A percentile compares a stretch with the other conserved stretches of the same genome.
phyloP scores from a whole-genome alignment of 495 filamentous ascomycete species.

The Tuber calosporum region DNA sequence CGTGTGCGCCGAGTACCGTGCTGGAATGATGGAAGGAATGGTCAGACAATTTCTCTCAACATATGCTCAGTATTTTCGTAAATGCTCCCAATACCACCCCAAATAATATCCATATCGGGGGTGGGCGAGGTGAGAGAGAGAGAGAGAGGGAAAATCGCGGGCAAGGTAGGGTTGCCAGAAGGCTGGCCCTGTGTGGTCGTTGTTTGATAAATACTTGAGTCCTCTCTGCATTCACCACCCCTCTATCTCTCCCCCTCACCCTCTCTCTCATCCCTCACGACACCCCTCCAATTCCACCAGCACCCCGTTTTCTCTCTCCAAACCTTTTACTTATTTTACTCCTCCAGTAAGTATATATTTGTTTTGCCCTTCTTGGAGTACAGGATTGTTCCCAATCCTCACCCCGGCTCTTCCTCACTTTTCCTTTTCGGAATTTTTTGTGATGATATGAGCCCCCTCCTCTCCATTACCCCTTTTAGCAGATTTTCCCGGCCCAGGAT shows the following conservation, averaged over 20 bases:
- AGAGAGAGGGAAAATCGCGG: background rate
- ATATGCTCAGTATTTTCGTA: background rate
- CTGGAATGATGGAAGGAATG: background rate
- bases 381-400: background rate
- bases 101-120: background rate
- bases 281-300: constrained; percentile 16
- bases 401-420: background rate
- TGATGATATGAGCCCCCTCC: background rate
- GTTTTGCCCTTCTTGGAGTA: background rate
- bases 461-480: background rate
- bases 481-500: background rate
- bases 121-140: background rate
- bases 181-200: background rate
- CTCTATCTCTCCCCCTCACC: constrained; percentile 11
- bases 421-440: background rate
- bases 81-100: background rate
- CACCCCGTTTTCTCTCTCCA: background rate
- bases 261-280: constrained; percentile 26
- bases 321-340: constrained; percentile 9
- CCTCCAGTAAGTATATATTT: constrained; percentile 18
- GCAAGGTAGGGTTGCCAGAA: background rate
- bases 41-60: background rate
- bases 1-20: background rate
- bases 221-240: constrained; percentile 3
- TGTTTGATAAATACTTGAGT: constrained; percentile 38